A percentile compares a stretch with the other conserved stretches of the same genome.
phyloP scores from a whole-genome alignment of 345 rosid species.

The Salix dunnii region DNA sequence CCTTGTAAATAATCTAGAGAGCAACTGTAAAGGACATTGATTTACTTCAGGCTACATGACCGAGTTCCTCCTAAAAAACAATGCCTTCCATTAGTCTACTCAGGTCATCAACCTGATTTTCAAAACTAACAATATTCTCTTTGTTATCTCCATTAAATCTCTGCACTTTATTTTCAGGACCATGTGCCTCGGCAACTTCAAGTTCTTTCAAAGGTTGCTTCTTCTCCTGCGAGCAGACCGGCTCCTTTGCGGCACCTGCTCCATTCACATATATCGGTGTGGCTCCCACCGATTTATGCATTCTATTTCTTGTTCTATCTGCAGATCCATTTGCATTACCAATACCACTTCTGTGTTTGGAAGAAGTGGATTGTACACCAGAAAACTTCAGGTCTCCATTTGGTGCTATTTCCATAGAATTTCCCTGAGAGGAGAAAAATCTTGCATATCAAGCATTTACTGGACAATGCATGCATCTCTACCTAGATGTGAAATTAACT shows the following conservation, averaged over 20 bases:
- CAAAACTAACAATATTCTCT: conserved; percentile 23
- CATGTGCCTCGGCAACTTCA: not conserved
- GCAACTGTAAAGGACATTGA: not conserved
- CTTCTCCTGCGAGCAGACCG: conserved; percentile 8
- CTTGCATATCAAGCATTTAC: not conserved
- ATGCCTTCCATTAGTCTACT: conserved; percentile 23
- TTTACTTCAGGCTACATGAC: not conserved
- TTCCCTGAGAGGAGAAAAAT: conserved; percentile 18
- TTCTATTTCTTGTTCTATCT: conserved; percentile 11
- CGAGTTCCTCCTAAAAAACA: conserved; percentile 10
- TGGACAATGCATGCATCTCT: not conserved
- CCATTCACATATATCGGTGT: not conserved
- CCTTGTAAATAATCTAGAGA: not conserved
- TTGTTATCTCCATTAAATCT: conserved; percentile 13
- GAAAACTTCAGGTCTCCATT: conserved; percentile 20
- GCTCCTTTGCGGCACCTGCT: not conserved
- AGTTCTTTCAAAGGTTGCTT: conserved; percentile 14
- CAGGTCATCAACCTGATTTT: conserved; percentile 27
- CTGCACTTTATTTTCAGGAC: not conserved
- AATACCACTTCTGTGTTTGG: not conserved
- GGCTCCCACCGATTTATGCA: conserved; percentile 16
- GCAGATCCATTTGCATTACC: conserved; percentile 9
- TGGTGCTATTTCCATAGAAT: conserved; percentile 10
- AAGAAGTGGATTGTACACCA: conserved; percentile 11
- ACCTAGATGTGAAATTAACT: not conserved